Percentiles rank a stretch among this genome's conserved stretches.
Evolutionary conservation across 2,329 filamentous ascomycete genomes (phyloP).

Genomic region (Corinectria fuckeliana): DNA sequence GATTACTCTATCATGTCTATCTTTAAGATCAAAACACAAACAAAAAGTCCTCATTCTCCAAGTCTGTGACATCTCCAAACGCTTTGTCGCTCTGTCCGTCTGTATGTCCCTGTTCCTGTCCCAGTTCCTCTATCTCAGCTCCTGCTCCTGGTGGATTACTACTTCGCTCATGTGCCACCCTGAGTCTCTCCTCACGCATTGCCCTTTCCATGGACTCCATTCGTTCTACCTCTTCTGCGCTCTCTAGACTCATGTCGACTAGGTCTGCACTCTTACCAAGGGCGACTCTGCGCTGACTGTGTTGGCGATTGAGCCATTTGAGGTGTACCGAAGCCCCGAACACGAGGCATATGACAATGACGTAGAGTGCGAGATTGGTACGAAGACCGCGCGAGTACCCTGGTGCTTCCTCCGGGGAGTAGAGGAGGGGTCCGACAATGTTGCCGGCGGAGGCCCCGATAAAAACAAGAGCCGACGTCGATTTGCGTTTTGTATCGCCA

Average conservation of each 20-base stretch:
- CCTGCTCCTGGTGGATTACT: slow-evolving; percentile 12
- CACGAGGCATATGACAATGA: slow-evolving; percentile 62
- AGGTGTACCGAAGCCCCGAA: slow-evolving; percentile 53
- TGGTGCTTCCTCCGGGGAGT: slow-evolving; percentile 57
- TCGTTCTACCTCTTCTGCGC: slow-evolving; percentile 50
- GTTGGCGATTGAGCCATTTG: slow-evolving; percentile 59
- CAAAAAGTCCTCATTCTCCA: slow-evolving; percentile 69
- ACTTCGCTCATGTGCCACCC: slow-evolving; percentile 13
- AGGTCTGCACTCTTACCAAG: slow-evolving; percentile 66
- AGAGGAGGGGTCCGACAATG: slow-evolving; percentile 69
- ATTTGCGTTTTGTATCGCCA: slow-evolving; percentile 74
- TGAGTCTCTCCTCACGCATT: slow-evolving; percentile 17
- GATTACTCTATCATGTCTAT: not conserved
- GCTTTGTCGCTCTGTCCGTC: slow-evolving; percentile 34
- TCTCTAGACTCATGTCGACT: slow-evolving; percentile 65
- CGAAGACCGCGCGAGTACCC: slow-evolving; percentile 58
- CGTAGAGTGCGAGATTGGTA: slow-evolving; percentile 67
- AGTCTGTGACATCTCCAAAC: slow-evolving; percentile 61
- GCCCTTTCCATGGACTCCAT: slow-evolving; percentile 40
- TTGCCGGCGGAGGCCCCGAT: slow-evolving; percentile 71
- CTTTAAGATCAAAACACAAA: slow-evolving; percentile 53
- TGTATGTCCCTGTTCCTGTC: slow-evolving; percentile 1
- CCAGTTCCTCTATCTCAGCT: slow-evolving; percentile 16
- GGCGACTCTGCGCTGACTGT: slow-evolving; percentile 59
- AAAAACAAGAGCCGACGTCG: slow-evolving; percentile 68